Evolutionary conservation across 345 rosid species (phyloP).

Genomic region (Syzygium aromaticum): DNA sequence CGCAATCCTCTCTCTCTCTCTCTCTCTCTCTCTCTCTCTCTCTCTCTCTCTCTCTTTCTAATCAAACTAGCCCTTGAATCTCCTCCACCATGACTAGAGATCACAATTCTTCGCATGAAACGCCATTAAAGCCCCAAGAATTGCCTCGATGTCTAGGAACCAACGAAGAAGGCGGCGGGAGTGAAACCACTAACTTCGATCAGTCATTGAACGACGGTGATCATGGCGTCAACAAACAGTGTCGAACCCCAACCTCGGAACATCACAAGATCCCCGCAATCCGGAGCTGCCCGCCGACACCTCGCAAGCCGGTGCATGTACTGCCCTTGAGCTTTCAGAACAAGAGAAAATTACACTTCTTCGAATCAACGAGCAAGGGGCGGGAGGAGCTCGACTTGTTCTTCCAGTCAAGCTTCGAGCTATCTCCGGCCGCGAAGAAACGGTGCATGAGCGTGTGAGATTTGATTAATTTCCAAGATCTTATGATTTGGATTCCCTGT

Average conservation of each 20-base stretch:
- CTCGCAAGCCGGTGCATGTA: slow-evolving; percentile 21
- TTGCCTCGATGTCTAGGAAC: not conserved
- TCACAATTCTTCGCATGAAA: not conserved
- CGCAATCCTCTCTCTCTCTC: not conserved
- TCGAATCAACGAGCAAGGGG: slow-evolving; percentile 19
- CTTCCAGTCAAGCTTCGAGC: slow-evolving; percentile 18
- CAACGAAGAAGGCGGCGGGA: not conserved
- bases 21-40: slow-evolving; percentile 1
- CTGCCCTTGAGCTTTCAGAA: slow-evolving; percentile 12
- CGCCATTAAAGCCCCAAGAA: not conserved
- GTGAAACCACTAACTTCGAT: not conserved
- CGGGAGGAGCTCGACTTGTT: slow-evolving; percentile 45
- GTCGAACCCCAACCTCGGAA: slow-evolving; percentile 40
- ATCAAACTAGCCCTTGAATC: not conserved
- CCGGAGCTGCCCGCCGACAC: slow-evolving; percentile 50
- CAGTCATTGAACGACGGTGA: not conserved
- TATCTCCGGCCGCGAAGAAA: slow-evolving; percentile 13
- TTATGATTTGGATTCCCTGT: not conserved
- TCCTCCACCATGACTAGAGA: slow-evolving; percentile 8
- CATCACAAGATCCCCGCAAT: slow-evolving; percentile 35
- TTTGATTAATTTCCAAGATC: not conserved
- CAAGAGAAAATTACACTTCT: slow-evolving; percentile 26
- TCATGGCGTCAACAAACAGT: not conserved
- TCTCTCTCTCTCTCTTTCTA: not conserved
- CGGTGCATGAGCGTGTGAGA: slow-evolving; percentile 41